These are phyloP conservation scores for Eimeria necatrix DNA, from an alignment of 169 alveolate species.

Conservation along the genomic window DNA sequence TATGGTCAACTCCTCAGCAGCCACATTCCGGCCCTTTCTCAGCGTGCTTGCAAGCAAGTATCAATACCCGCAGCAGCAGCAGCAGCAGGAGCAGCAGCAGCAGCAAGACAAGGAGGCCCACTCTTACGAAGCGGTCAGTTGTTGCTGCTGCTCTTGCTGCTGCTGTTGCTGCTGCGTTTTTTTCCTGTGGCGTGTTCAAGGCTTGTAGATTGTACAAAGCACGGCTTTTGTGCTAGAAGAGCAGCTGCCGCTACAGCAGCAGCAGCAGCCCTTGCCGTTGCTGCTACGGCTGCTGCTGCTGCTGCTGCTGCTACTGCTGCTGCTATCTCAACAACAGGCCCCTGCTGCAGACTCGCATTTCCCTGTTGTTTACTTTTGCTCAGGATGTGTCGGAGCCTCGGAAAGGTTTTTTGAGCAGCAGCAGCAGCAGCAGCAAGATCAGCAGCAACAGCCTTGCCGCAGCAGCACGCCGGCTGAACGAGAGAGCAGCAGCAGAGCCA, in stretches of 20 bases:
- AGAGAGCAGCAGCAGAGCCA: constrained; percentile 55
- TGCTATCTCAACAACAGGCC: not conserved
- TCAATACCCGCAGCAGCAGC: not conserved
- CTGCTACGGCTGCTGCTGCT: no score
- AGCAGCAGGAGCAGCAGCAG: not conserved
- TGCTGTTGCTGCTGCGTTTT: no score
- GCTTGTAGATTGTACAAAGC: no score
- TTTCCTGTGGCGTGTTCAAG: no score
- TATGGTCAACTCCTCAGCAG: not conserved
- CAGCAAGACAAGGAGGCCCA: not conserved
- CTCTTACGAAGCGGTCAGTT: not conserved
- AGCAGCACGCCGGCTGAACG: constrained; percentile 39
- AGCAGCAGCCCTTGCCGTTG: no score
- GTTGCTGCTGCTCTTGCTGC: constrained; percentile 33
- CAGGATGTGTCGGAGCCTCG: not conserved
- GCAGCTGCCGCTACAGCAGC: no score
- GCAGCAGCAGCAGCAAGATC: constrained; percentile 18
- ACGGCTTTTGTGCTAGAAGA: no score
- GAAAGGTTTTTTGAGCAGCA: not conserved
- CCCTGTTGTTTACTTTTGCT: no score
- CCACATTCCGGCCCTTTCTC: constrained; percentile 8
- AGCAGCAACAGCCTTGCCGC: constrained; percentile 58
- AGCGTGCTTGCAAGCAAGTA: not conserved
- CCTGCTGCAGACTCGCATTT: no score
- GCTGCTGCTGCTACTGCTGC: constrained; percentile 13